These are phyloP conservation scores for Pseudomicrostroma phylloplanum DNA, from an alignment of 1,284 basidiomycete species.

Conservation along the genomic window DNA sequence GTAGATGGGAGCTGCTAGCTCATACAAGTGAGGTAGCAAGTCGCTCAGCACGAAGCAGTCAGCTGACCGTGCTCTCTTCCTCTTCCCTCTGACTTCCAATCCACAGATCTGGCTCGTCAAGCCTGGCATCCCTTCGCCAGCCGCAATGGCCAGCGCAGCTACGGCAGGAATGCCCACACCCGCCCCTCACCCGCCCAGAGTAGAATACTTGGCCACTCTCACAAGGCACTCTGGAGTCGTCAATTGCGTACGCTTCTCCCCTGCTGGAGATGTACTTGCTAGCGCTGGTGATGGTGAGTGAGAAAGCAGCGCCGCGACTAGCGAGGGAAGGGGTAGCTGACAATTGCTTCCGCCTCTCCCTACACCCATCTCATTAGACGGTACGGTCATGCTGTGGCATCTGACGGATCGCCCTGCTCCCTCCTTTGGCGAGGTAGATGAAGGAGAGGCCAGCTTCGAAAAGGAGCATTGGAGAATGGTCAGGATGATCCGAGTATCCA, in stretches of 20 bases:
- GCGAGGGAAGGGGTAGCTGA: no score
- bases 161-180: conserved; percentile 60
- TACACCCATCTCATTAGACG: conserved; percentile 61
- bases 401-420: conserved; percentile 63
- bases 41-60: conserved; percentile 15
- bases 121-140: conserved; percentile 48
- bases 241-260: conserved; percentile 92
- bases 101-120: conserved; percentile 45
- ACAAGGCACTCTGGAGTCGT: conserved; percentile 88
- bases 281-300: conserved; percentile 62
- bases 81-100: no score
- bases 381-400: conserved; percentile 93
- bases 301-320: not conserved
- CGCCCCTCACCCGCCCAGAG: conserved; percentile 60
- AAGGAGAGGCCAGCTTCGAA: conserved; percentile 76
- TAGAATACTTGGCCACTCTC: conserved; percentile 91
- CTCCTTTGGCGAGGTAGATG: conserved; percentile 58
- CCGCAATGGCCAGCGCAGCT: conserved; percentile 56
- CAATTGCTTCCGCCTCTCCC: not conserved
- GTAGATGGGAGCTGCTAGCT: conserved; percentile 49
- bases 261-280: conserved; percentile 52
- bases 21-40: conserved; percentile 2
- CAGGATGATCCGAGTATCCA: conserved; percentile 66
- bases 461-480: conserved; percentile 93
- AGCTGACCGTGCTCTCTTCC: not conserved